Conservation (phyloP, 192 early-diverging fungal genomes). For the Coemansia sp. region DNA sequence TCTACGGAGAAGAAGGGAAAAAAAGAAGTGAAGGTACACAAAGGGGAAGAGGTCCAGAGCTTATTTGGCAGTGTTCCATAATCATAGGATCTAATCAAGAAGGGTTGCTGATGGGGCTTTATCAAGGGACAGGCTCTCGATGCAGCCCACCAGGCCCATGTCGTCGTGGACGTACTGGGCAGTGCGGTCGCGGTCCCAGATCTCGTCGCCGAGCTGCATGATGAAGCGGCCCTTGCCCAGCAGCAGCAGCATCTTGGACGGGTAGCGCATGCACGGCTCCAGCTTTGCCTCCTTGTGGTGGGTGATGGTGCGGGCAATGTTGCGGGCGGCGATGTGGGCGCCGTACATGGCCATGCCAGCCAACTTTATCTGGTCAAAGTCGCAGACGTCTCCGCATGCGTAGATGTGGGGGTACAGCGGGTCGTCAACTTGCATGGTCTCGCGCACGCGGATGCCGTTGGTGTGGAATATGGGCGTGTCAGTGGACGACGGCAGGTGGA, state of each 20-base stretch:
- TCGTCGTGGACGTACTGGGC: constrained; percentile 11
- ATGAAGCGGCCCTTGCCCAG: constrained; percentile 28
- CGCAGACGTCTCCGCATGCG: constrained; percentile 66
- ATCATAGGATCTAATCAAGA: no score
- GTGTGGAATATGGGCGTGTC: not conserved
- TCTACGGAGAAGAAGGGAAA: no score
- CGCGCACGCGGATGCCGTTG: constrained; percentile 40
- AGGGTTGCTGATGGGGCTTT: constrained; percentile 1
- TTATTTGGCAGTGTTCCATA: no score
- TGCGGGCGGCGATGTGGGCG: constrained; percentile 28
- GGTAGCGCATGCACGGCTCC: constrained; percentile 4
- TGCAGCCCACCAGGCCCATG: constrained; percentile 23
- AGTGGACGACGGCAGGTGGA: not conserved
- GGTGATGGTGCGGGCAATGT: constrained; percentile 23
- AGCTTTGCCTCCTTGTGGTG: not conserved
- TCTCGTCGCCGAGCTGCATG: constrained; percentile 22
- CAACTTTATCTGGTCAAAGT: constrained; percentile 25
- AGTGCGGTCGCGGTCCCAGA: constrained; percentile 18
- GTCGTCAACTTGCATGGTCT: constrained; percentile 67
- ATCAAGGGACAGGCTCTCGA: constrained; percentile 10
- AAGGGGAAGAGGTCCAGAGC: no score
- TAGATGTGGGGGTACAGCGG: constrained; percentile 58
- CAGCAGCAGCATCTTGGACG: constrained; percentile 31
- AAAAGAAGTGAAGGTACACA: no score
- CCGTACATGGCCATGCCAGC: constrained; percentile 41